phyloP scores from a whole-genome alignment of 306 rosid species.

The Begonia loranthoides region DNA sequence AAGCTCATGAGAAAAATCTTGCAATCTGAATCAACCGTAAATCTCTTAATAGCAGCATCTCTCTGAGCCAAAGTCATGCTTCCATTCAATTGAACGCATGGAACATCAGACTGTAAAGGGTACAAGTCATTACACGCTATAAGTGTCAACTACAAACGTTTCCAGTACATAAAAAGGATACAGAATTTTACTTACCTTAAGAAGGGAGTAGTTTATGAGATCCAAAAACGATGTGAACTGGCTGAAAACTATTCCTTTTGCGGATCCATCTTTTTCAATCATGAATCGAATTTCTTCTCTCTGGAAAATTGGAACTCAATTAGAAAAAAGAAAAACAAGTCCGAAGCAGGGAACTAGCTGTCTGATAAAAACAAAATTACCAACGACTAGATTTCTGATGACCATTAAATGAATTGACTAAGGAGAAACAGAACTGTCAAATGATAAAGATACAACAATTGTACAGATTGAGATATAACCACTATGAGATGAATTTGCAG shows the following conservation, averaged over 20 bases:
- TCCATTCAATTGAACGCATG: constrained; percentile 76
- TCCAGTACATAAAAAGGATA: constrained; percentile 3
- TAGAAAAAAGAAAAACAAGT: constrained; percentile 3
- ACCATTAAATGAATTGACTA: no score
- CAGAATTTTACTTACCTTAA: constrained; percentile 33
- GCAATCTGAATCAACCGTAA: constrained; percentile 74
- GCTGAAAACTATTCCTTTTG: constrained; percentile 88
- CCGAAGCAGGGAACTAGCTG: background rate
- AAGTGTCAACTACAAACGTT: background rate
- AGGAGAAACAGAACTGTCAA: no score
- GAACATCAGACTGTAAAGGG: constrained; percentile 59
- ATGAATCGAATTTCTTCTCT: constrained; percentile 90
- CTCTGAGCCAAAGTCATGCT: constrained; percentile 72
- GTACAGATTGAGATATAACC: background rate
- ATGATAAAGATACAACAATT: no score
- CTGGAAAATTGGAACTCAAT: constrained; percentile 26
- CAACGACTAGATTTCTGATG: no score
- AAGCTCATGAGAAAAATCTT: constrained; percentile 90
- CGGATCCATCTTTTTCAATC: constrained; percentile 93
- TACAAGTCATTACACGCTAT: constrained; percentile 9
- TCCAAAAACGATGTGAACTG: constrained; percentile 96
- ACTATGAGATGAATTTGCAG: background rate
- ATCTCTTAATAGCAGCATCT: constrained; percentile 59
- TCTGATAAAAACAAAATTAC: background rate
- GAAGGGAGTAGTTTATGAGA: constrained; percentile 66